These are phyloP conservation scores for Dalbergia cultrata DNA, from an alignment of 306 rosid genomes.

Conservation along the genomic window DNA sequence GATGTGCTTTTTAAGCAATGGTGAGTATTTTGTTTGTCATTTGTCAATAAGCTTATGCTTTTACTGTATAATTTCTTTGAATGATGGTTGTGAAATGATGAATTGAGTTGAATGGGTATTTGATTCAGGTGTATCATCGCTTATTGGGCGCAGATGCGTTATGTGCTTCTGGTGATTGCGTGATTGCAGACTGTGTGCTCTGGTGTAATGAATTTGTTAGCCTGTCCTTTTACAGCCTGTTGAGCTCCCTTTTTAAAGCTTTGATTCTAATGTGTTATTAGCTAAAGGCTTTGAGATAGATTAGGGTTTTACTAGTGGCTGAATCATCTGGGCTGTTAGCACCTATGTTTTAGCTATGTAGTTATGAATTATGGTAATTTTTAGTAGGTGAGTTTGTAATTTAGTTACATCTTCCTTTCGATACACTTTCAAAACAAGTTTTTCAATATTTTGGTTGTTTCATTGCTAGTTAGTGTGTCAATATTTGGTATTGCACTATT, in stretches of 20 bases:
- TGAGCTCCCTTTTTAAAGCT: constrained; percentile 53
- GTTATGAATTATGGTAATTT: constrained; percentile 22
- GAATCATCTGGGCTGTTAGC: constrained; percentile 33
- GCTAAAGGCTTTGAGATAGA: constrained; percentile 48
- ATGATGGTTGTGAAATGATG: constrained; percentile 70
- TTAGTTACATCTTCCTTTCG: constrained; percentile 33
- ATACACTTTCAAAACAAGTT: constrained; percentile 19
- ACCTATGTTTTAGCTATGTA: constrained; percentile 36
- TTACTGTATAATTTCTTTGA: constrained; percentile 41
- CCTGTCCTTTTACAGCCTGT: constrained; percentile 74
- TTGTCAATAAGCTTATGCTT: constrained; percentile 26
- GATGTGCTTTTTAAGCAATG: constrained; percentile 32
- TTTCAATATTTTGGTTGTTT: constrained; percentile 4
- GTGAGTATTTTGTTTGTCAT: constrained; percentile 5
- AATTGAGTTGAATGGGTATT: constrained; percentile 87
- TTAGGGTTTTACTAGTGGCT: constrained; percentile 48
- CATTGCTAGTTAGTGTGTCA: background rate
- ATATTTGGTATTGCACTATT: constrained; percentile 28
- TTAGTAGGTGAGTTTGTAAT: constrained; percentile 29
- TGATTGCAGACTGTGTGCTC: constrained; percentile 90
- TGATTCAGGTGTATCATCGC: constrained; percentile 92
- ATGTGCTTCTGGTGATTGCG: constrained; percentile 96
- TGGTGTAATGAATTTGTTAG: constrained; percentile 88
- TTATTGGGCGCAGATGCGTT: constrained; percentile 98
- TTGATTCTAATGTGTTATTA: constrained; percentile 45